These are phyloP conservation scores for Fusarium abutilonis DNA, from an alignment of 2,329 filamentous ascomycete genomes.

Conservation along the genomic window DNA sequence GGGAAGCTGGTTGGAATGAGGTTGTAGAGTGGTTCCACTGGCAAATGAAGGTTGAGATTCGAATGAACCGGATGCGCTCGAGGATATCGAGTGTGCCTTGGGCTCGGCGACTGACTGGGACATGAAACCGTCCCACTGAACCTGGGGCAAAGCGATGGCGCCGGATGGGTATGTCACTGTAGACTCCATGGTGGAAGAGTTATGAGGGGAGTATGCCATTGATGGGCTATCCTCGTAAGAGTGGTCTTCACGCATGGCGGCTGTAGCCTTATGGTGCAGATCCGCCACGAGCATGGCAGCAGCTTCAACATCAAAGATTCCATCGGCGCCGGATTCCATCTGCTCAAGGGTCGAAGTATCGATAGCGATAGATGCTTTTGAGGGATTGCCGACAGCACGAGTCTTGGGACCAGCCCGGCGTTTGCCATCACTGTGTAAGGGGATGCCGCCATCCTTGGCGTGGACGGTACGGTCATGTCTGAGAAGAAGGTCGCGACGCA, in stretches of 20 bases:
- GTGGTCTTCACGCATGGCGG: slow-evolving; percentile 69
- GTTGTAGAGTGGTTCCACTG: slow-evolving; percentile 65
- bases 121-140: slow-evolving; percentile 92
- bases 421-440: slow-evolving; percentile 93
- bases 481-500: slow-evolving; percentile 93
- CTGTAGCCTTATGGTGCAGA: slow-evolving; percentile 92
- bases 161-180: slow-evolving; percentile 80
- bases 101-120: slow-evolving; percentile 73
- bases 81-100: slow-evolving; percentile 79
- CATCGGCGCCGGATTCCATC: slow-evolving; percentile 89
- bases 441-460: slow-evolving; percentile 95
- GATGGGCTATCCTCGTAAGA: slow-evolving; percentile 67
- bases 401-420: slow-evolving; percentile 79
- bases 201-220: slow-evolving; percentile 78
- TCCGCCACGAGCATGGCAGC: slow-evolving; percentile 99
- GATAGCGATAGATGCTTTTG: slow-evolving; percentile 80
- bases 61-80: slow-evolving; percentile 71
- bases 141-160: slow-evolving; percentile 83
- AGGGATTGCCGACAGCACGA: slow-evolving; percentile 68
- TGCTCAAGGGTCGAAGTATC: slow-evolving; percentile 90
- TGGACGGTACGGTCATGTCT: slow-evolving; percentile 98
- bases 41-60: slow-evolving; percentile 73
- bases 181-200: slow-evolving; percentile 78
- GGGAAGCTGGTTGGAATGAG: slow-evolving; percentile 70
- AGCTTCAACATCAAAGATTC: slow-evolving; percentile 94